Evolutionary conservation across 2,329 filamentous ascomycete species (phyloP), one percentile per base, ranked within the genome.

Genomic region (Penicillium sp.): DNA sequence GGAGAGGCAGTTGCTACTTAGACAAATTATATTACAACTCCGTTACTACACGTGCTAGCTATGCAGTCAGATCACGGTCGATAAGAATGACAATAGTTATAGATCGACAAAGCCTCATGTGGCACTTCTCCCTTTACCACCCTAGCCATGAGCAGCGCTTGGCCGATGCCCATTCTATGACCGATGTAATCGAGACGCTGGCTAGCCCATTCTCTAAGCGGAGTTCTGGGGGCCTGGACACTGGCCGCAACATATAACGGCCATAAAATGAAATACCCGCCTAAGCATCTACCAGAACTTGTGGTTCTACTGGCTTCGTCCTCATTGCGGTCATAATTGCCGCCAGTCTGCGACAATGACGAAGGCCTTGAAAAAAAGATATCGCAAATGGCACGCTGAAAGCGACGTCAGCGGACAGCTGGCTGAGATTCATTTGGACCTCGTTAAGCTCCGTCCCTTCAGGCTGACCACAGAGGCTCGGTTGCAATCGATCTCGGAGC

Each of bases 191-290:
- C 30, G 7, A 50, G 8, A 16, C 28, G 47, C n/a, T 33, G 11
- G 23, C 14, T 16, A 24, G 47, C 47, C 30, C 30, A 50, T 38
- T 50, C 33, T 35, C 47, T 28, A 18, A 33, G 26, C 14, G 21
- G 12, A 23, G 16, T 20, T n/a, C 23, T 11, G 2, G 47, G 47
- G 20, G 47, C 23, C 33, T 18, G 33, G 9, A 50, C 26, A 38
- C 47, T 38, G 6, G 30, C 47, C 14, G 47, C 47, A 28, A 50
- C 28, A 35, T 50, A 50, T 21, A 50, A 33, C 3, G 47, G 47
- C 47, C 47, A 50, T 35, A 50, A 12, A 20, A 50, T 50, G 47
- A 33, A 50, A 33, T 50, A 50, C 21, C 47, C 47, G 28, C 47
- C 47, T 23, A 50, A 21, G 26, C 47, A 50, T 21, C 30, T 28